These are phyloP conservation scores for Cucumis variabilis DNA, from an alignment of 331 rosid genomes.

Conservation along the genomic window DNA sequence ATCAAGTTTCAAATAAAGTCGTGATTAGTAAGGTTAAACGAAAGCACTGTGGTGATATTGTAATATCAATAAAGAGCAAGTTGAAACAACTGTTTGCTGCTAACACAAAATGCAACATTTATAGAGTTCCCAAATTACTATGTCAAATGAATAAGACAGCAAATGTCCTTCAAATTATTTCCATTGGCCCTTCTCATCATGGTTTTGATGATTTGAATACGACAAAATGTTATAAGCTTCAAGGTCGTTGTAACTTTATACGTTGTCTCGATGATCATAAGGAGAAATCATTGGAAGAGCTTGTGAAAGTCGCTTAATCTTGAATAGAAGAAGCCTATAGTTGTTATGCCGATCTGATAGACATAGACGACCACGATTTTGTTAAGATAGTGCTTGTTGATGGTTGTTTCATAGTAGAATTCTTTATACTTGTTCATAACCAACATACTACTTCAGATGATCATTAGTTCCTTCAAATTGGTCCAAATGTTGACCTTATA, in stretches of 20 bases:
- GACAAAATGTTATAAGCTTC: constrained; percentile 34
- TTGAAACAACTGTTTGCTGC: constrained; percentile 4
- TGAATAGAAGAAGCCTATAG: neutral
- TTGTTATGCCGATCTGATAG: constrained; percentile 27
- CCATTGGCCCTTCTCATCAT: neutral
- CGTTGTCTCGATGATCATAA: neutral
- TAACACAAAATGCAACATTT: neutral
- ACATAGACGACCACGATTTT: neutral
- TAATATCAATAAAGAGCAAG: neutral
- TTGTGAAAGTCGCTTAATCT: neutral
- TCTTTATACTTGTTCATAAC: neutral
- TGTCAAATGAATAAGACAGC: neutral
- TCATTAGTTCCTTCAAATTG: neutral
- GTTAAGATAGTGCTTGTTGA: constrained; percentile 31
- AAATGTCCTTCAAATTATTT: neutral
- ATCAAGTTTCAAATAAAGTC: too few species aligned
- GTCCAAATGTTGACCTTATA: neutral
- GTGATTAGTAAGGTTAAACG: neutral
- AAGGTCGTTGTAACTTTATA: neutral
- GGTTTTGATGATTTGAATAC: neutral
- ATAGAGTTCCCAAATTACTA: neutral
- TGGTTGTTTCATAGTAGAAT: neutral
- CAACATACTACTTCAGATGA: too few species aligned
- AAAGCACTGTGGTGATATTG: neutral
- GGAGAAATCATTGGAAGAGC: too few species aligned